A percentile compares a stretch with the other conserved stretches of the same genome.
These are phyloP conservation scores for Ceratocystis variospora DNA, from an alignment of 2,329 filamentous ascomycete genomes.

Conservation along the genomic window DNA sequence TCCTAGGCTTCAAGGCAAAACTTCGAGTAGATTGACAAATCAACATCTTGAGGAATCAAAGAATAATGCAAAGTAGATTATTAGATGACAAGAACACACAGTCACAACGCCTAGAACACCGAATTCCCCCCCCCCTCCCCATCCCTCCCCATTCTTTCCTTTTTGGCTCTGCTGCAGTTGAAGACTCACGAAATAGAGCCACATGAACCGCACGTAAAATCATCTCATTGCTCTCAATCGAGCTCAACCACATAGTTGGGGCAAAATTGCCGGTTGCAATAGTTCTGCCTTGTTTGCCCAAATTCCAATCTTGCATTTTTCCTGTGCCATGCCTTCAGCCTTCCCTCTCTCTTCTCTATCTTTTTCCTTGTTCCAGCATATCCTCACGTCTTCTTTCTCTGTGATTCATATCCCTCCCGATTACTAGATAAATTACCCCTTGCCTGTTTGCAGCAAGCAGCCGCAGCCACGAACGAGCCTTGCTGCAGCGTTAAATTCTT, in stretches of 20 bases:
- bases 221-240: no score
- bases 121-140: no score
- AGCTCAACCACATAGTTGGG: no score
- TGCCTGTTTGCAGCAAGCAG: not conserved
- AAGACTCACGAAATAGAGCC: no score
- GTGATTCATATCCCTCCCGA: not conserved
- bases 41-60: no score
- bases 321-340: not conserved
- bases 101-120: not conserved
- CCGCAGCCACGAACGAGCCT: not conserved
- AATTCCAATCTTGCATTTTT: not conserved
- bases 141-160: not conserved
- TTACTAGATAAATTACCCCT: not conserved
- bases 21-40: not conserved
- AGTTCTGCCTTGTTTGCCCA: not conserved
- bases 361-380: not conserved
- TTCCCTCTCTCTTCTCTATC: not conserved
- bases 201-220: no score
- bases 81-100: no score
- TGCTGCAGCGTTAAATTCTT: slow-evolving; percentile 1
- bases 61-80: no score
- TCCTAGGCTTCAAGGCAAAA: not conserved
- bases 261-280: no score
- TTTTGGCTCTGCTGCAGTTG: not conserved
- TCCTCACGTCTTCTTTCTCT: not conserved